These are phyloP conservation scores for Didymella segeticola DNA, from an alignment of 2,329 filamentous ascomycete genomes.

Conservation along the genomic window DNA sequence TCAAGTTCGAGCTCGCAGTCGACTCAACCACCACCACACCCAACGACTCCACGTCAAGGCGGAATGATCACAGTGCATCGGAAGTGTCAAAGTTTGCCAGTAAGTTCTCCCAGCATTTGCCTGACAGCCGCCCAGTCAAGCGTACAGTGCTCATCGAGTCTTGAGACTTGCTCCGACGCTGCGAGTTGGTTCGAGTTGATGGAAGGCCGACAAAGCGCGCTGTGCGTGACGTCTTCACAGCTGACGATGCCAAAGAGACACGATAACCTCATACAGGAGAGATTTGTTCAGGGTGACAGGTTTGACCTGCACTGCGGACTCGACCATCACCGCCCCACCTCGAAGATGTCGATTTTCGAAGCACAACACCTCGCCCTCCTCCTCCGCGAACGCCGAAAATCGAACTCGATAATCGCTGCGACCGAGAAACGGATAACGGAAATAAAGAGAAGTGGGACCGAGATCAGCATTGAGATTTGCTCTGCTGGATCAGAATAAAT, in stretches of 20 bases:
- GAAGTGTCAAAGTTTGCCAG: too few species aligned
- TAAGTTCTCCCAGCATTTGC: neutral
- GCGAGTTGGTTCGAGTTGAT: neutral
- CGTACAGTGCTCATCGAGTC: neutral
- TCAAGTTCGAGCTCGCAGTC: neutral
- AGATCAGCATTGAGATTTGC: slow-evolving; percentile 2
- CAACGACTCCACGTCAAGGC: neutral
- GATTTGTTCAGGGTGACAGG: too few species aligned
- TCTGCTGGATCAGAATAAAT: slow-evolving; percentile 1
- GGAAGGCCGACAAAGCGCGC: neutral
- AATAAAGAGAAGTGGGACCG: neutral
- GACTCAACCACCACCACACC: neutral
- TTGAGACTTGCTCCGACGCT: too few species aligned
- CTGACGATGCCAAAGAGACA: neutral
- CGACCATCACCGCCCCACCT: neutral
- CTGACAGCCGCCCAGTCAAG: neutral
- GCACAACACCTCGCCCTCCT: neutral
- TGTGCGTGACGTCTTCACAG: neutral
- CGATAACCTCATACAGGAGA: neutral
- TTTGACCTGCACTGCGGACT: neutral
- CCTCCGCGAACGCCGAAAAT: neutral
- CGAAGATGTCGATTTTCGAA: neutral
- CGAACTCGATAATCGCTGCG: neutral
- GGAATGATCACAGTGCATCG: too few species aligned
- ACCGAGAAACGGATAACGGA: neutral